These are phyloP conservation scores for Terfezia claveryi DNA, from an alignment of 495 filamentous ascomycete species.

Conservation along the genomic window DNA sequence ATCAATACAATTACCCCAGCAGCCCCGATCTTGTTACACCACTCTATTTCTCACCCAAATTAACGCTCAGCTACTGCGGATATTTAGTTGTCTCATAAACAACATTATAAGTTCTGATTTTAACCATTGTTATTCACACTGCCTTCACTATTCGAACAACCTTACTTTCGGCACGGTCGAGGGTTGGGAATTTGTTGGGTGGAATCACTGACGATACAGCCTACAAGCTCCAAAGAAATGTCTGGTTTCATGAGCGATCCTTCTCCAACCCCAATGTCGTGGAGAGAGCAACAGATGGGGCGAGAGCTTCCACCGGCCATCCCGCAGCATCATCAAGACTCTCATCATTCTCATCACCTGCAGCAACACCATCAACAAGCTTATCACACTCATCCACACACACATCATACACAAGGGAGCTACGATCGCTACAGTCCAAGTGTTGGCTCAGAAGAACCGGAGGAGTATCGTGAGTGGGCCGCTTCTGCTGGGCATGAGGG, in stretches of 20 bases:
- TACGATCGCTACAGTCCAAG: constrained; percentile 11
- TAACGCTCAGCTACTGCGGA: background rate
- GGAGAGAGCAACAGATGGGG: constrained; percentile 16
- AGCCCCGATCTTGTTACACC: background rate
- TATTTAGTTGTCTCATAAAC: too few relatives aligned
- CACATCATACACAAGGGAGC: background rate
- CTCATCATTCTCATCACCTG: constrained; percentile 10
- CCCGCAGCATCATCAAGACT: constrained; percentile 12
- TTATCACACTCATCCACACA: constrained; percentile 4
- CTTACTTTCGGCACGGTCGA: constrained; percentile 15
- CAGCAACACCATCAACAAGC: constrained; percentile 13
- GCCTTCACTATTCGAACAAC: constrained; percentile 18
- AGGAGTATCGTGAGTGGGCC: constrained; percentile 18
- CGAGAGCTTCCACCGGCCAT: constrained; percentile 17
- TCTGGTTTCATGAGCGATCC: constrained; percentile 16
- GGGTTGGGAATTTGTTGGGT: constrained; percentile 18
- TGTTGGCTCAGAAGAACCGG: constrained; percentile 13
- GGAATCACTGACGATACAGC: constrained; percentile 12
- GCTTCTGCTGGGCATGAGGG: constrained; percentile 14
- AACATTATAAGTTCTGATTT: too few relatives aligned
- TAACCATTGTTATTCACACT: constrained; percentile 6
- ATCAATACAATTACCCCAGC: background rate
- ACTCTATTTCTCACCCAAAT: background rate
- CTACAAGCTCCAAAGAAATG: constrained; percentile 12
- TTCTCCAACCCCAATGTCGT: constrained; percentile 13